Conservation (phyloP, 1,284 basidiomycete species). For the Ceratobasidium theobromae region DNA sequence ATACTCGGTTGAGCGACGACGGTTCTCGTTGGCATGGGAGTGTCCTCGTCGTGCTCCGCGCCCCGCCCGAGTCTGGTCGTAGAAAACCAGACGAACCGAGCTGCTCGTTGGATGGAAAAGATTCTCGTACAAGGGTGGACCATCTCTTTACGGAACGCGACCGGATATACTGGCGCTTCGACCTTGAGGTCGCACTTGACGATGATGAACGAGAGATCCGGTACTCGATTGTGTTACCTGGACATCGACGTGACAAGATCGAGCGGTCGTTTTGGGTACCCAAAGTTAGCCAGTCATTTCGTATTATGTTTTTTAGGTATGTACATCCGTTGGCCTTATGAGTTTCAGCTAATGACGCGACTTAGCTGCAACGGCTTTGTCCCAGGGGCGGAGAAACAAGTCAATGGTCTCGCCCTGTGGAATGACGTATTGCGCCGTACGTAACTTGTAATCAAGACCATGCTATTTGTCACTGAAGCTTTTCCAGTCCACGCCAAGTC, state of each 20-base stretch:
- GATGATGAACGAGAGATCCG: constrained; percentile 17
- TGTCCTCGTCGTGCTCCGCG: constrained; percentile 20
- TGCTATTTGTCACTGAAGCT: background rate
- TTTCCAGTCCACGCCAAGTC: constrained; percentile 15
- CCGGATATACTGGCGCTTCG: constrained; percentile 28
- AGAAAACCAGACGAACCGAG: constrained; percentile 21
- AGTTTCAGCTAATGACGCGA: background rate
- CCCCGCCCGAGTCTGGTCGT: constrained; percentile 1
- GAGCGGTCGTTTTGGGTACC: constrained; percentile 25
- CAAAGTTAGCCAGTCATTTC: constrained; percentile 17
- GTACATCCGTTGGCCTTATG: background rate
- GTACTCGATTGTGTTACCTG: constrained; percentile 10
- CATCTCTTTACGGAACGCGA: constrained; percentile 28
- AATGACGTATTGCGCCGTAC: constrained; percentile 23
- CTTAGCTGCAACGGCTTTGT: constrained; percentile 28
- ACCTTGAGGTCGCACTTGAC: constrained; percentile 6
- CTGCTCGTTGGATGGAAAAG: constrained; percentile 3
- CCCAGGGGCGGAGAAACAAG: constrained; percentile 26
- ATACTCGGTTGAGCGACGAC: constrained; percentile 18
- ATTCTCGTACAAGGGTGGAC: constrained; percentile 8
- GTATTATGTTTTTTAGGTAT: constrained; percentile 27
- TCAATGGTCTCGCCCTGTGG: constrained; percentile 24
- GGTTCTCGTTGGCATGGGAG: constrained; percentile 23
- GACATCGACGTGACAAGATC: background rate
- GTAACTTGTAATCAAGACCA: background rate